These are phyloP conservation scores for Penicillium subrubescens DNA, from an alignment of 495 filamentous ascomycete genomes.

Conservation along the genomic window DNA sequence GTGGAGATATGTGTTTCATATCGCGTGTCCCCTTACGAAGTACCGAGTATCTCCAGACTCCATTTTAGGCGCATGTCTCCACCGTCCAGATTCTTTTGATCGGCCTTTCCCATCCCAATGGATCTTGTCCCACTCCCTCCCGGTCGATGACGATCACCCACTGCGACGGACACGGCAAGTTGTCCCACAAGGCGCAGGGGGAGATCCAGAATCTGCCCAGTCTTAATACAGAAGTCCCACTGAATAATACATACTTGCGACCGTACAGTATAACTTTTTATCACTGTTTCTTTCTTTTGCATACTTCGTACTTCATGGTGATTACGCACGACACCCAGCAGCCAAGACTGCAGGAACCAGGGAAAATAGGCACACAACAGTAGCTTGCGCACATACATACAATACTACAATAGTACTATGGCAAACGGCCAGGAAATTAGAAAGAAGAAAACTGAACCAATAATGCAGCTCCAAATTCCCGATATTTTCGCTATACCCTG, in stretches of 20 bases:
- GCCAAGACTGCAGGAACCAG: background rate
- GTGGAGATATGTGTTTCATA: background rate
- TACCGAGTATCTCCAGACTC: background rate
- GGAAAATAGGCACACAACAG: background rate
- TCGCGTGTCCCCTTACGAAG: background rate
- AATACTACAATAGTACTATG: background rate
- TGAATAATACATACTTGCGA: background rate
- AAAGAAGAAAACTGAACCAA: background rate
- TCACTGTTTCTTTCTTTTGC: background rate
- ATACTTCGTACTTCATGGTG: background rate
- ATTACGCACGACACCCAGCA: background rate
- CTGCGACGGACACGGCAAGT: background rate
- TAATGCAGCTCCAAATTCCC: background rate
- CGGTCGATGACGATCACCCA: slow-evolving; percentile 1
- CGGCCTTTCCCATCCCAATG: background rate
- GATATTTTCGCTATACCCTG: background rate
- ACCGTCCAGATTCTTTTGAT: background rate
- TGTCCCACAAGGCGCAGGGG: background rate
- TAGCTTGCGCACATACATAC: background rate
- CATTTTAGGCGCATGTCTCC: background rate
- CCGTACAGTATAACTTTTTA: background rate
- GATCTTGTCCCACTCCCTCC: background rate
- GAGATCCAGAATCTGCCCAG: background rate
- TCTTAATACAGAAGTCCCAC: background rate
- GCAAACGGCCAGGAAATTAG: background rate